Evolutionary conservation across 345 rosid species (phyloP).

Genomic region (Pugionium cornutum): DNA sequence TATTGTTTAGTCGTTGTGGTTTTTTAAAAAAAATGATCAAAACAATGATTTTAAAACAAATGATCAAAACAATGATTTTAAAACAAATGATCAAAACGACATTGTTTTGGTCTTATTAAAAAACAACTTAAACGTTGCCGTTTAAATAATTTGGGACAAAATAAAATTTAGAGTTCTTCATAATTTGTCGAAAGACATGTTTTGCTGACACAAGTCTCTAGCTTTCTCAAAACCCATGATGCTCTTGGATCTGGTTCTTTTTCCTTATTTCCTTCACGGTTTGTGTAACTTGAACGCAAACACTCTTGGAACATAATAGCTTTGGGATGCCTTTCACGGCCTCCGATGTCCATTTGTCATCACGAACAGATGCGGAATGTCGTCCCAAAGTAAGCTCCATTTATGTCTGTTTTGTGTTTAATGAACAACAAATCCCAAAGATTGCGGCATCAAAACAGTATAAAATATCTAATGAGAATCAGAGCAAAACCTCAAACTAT

Average conservation of each 20-base stretch:
- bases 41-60: too few relatives aligned
- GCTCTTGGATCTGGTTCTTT: conserved; percentile 4
- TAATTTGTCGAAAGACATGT: too few relatives aligned
- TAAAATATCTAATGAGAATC: not conserved
- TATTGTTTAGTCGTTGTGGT: too few relatives aligned
- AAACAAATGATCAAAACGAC: too few relatives aligned
- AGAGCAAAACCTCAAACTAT: conserved; percentile 1
- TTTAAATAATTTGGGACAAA: too few relatives aligned
- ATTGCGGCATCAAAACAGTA: conserved; percentile 1
- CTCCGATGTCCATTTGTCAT: conserved; percentile 89
- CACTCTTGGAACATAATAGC: conserved; percentile 87
- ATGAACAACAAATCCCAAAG: conserved; percentile 42
- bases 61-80: too few relatives aligned
- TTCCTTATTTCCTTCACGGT: conserved; percentile 46
- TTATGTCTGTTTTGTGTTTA: conserved; percentile 71
- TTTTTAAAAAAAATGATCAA: too few relatives aligned
- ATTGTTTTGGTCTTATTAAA: too few relatives aligned
- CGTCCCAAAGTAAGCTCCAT: conserved; percentile 94
- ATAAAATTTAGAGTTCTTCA: too few relatives aligned
- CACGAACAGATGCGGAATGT: conserved; percentile 93
- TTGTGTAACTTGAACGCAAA: conserved; percentile 93
- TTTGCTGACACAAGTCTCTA: conserved; percentile 2
- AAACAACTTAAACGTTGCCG: too few relatives aligned
- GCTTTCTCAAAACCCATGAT: conserved; percentile 27
- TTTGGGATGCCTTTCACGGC: conserved; percentile 84